phyloP scores from a whole-genome alignment of 1,139 yeast species.

The Hemisphaericaspora xylofermentans region DNA sequence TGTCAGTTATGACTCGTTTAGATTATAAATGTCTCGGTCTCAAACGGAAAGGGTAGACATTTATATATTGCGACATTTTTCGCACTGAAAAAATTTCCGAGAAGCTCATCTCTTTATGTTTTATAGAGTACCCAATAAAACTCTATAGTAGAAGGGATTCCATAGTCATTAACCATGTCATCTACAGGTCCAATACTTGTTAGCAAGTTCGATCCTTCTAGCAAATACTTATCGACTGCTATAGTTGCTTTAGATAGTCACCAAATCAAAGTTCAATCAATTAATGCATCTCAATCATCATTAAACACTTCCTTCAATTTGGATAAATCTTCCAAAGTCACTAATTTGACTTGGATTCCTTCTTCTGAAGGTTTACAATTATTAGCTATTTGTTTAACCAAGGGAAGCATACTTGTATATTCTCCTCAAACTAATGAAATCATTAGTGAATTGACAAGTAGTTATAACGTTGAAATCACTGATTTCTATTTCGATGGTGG shows the following conservation, averaged over 20 bases:
- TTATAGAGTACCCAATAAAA: neutral
- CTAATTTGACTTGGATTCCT: conserved; percentile 58
- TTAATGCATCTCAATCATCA: conserved; percentile 32
- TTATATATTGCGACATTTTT: neutral
- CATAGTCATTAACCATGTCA: conserved; percentile 8
- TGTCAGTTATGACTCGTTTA: no score
- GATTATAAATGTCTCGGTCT: no score
- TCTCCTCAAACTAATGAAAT: conserved; percentile 66
- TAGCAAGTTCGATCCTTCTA: conserved; percentile 54
- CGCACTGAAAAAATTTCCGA: conserved; percentile 2
- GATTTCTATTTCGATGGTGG: conserved; percentile 48
- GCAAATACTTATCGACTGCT: conserved; percentile 64
- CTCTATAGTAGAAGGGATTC: neutral
- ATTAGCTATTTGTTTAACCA: conserved; percentile 64
- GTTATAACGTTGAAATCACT: conserved; percentile 51
- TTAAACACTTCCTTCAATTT: conserved; percentile 47
- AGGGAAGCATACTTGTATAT: conserved; percentile 64
- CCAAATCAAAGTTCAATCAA: conserved; percentile 64
- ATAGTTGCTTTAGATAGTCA: conserved; percentile 73
- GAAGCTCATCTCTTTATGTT: conserved; percentile 5
- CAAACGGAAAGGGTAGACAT: no score
- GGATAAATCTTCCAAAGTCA: conserved; percentile 54
- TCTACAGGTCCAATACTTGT: conserved; percentile 25
- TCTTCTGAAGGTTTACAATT: conserved; percentile 33
- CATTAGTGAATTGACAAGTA: conserved; percentile 48